Evolutionary conservation across 169 alveolate species (phyloP).

Genomic region (Cryptosporidium viatorum): DNA sequence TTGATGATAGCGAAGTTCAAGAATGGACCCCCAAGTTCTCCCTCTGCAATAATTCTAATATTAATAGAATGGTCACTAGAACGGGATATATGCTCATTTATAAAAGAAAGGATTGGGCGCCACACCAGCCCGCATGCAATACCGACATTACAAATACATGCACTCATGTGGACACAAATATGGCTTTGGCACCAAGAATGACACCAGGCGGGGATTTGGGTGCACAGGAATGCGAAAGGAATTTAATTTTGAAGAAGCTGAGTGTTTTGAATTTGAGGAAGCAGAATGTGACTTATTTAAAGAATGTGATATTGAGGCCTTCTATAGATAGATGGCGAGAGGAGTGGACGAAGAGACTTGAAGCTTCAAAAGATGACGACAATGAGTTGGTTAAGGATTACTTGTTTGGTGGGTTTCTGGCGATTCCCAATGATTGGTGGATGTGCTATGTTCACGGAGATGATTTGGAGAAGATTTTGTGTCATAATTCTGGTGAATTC

Average conservation of each 20-base stretch:
- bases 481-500: slow-evolving; percentile 6
- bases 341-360: slow-evolving; percentile 47
- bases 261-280: slow-evolving; percentile 38
- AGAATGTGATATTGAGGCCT: slow-evolving; percentile 37
- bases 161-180: not conserved
- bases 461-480: slow-evolving; percentile 40
- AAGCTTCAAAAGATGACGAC: slow-evolving; percentile 22
- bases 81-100: slow-evolving; percentile 73
- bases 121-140: not conserved
- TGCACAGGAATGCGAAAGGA: not conserved
- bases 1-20: slow-evolving; percentile 65
- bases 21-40: slow-evolving; percentile 71
- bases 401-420: slow-evolving; percentile 32
- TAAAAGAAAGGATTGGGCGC: slow-evolving; percentile 67
- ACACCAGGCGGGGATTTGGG: not conserved
- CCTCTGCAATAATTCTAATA: slow-evolving; percentile 2
- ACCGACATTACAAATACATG: not conserved
- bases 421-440: slow-evolving; percentile 72
- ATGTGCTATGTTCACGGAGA: slow-evolving; percentile 55
- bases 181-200: not conserved
- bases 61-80: slow-evolving; percentile 53
- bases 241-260: slow-evolving; percentile 23
- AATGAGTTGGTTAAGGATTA: slow-evolving; percentile 15
- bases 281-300: slow-evolving; percentile 39
- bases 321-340: slow-evolving; percentile 63